Percentiles rank a stretch among this genome's conserved stretches.
Conservation (phyloP, 2,329 filamentous ascomycete genomes). For the Lachnellula cervina region DNA sequence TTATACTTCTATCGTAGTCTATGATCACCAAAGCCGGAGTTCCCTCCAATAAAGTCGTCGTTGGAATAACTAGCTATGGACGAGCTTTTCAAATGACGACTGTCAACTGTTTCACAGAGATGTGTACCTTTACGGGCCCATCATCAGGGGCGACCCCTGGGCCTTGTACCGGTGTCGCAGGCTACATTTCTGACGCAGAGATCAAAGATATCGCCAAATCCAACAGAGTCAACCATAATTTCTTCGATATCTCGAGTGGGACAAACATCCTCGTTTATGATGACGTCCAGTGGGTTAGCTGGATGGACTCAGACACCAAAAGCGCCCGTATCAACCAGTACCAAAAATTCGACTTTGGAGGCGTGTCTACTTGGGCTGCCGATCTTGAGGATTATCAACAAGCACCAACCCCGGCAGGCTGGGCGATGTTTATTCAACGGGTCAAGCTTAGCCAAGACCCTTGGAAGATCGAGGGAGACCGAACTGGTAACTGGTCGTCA, state of each 20-base stretch:
- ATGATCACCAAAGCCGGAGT: slow-evolving; percentile 31
- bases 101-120: slow-evolving; percentile 17
- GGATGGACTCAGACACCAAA: slow-evolving; percentile 24
- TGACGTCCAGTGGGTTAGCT: slow-evolving; percentile 29
- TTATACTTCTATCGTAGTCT: slow-evolving; percentile 10
- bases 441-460: no score
- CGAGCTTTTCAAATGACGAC: slow-evolving; percentile 32
- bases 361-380: slow-evolving; percentile 33
- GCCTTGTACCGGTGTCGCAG: slow-evolving; percentile 29
- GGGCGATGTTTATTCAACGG: no score
- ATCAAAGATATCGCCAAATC: slow-evolving; percentile 27
- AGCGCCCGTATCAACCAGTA: slow-evolving; percentile 18
- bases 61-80: slow-evolving; percentile 33
- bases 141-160: slow-evolving; percentile 26
- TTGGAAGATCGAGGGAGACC: no score
- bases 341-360: slow-evolving; percentile 25
- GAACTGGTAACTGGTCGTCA: no score
- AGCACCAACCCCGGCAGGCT: no score
- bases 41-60: slow-evolving; percentile 27
- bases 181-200: slow-evolving; percentile 33
- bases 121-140: slow-evolving; percentile 27
- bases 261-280: slow-evolving; percentile 16
- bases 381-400: slow-evolving; percentile 21
- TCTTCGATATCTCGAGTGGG: slow-evolving; percentile 7
- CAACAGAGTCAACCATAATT: slow-evolving; percentile 15